phyloP scores from a whole-genome alignment of 176 grass and related monocot species.

The Musa beccarii region DNA sequence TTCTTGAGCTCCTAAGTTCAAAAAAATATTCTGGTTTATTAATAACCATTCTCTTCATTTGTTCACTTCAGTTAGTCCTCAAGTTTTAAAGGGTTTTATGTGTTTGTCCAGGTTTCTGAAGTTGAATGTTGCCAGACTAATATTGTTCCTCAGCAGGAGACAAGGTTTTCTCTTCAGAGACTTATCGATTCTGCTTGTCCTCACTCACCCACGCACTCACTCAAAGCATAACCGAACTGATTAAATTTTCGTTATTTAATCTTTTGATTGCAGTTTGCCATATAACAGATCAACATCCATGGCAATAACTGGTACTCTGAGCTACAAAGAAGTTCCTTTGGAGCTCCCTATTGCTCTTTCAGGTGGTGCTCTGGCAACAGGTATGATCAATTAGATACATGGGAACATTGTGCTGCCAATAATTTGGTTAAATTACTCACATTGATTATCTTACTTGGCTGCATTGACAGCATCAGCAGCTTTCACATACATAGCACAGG shows the following conservation, averaged over 20 bases:
- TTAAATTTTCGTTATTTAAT: neutral
- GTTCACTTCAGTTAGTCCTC: neutral
- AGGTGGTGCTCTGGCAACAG: constrained; percentile 7
- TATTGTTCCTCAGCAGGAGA: constrained; percentile 14
- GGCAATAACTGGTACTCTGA: neutral
- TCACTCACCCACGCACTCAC: neutral
- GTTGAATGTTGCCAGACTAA: neutral
- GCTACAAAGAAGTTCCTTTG: constrained; percentile 23
- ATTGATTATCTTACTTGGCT: neutral
- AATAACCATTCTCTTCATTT: neutral
- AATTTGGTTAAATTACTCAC: neutral
- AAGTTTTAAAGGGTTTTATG: neutral
- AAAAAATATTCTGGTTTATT: neutral
- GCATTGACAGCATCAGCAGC: constrained; percentile 25
- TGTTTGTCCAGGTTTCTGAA: constrained; percentile 18
- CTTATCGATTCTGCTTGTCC: constrained; percentile 8
- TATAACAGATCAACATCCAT: neutral
- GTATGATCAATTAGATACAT: constrained; percentile 15
- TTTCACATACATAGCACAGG: constrained; percentile 35
- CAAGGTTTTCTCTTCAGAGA: constrained; percentile 22
- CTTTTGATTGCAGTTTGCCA: neutral
- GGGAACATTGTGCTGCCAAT: neutral
- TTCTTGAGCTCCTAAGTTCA: constrained; percentile 29
- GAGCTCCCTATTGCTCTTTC: constrained; percentile 36
- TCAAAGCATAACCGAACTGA: neutral